These are phyloP conservation scores for Leccinum truebloodii DNA, from an alignment of 768 basidiomycete genomes.

Conservation along the genomic window DNA sequence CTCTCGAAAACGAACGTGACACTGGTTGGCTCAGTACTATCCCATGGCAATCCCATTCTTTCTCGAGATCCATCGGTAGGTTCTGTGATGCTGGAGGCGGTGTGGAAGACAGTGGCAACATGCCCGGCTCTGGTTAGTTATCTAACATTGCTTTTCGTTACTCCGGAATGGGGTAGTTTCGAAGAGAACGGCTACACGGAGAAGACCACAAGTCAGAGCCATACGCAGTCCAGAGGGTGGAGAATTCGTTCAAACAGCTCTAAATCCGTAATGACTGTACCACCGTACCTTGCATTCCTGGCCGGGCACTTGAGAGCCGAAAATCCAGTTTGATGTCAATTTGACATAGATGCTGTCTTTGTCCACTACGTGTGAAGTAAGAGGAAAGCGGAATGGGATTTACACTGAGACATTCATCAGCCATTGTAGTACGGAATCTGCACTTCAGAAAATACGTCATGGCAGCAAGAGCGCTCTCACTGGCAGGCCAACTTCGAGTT, in stretches of 20 bases:
- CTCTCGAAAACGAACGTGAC: not conserved
- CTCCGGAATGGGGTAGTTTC: not conserved
- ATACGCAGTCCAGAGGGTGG: slow-evolving; percentile 52
- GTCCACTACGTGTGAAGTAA: slow-evolving; percentile 52
- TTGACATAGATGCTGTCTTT: slow-evolving; percentile 80
- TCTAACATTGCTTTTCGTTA: slow-evolving; percentile 39
- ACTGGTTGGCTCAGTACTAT: slow-evolving; percentile 47
- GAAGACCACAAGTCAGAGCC: slow-evolving; percentile 72
- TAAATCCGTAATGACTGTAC: slow-evolving; percentile 60
- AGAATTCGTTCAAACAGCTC: slow-evolving; percentile 71
- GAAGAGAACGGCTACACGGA: slow-evolving; percentile 53
- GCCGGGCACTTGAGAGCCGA: slow-evolving; percentile 65
- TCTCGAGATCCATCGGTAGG: slow-evolving; percentile 69
- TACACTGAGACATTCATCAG: not conserved
- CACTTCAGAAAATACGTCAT: not conserved
- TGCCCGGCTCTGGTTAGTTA: slow-evolving; percentile 84
- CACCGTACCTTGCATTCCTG: slow-evolving; percentile 67
- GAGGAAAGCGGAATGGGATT: not conserved
- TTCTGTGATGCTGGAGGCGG: slow-evolving; percentile 74
- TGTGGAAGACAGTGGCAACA: slow-evolving; percentile 86
- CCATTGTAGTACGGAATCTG: not conserved
- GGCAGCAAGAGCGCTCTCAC: not conserved
- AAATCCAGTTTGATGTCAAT: slow-evolving; percentile 82
- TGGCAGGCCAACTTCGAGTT: not conserved
- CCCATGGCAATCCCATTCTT: slow-evolving; percentile 87